A percentile compares a stretch with the other conserved stretches of the same genome.
These are phyloP conservation scores for Cladophialophora exuberans DNA, from an alignment of 2,329 filamentous ascomycete genomes.

Conservation along the genomic window DNA sequence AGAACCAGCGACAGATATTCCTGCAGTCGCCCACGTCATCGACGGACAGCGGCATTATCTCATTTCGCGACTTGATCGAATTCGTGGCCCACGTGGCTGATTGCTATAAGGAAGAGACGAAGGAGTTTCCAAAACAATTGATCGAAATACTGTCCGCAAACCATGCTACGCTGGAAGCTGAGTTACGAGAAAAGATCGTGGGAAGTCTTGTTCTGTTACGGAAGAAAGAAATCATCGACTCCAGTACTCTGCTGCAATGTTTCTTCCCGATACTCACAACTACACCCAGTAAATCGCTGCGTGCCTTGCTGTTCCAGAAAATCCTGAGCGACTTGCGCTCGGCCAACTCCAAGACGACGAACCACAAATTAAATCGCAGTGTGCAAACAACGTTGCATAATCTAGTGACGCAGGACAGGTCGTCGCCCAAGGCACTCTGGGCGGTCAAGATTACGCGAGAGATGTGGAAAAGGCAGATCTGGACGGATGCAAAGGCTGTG, in stretches of 20 bases:
- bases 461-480: conserved; percentile 94
- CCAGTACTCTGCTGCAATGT: conserved; percentile 78
- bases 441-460: conserved; percentile 94
- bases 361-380: conserved; percentile 90
- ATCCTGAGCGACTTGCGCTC: conserved; percentile 89
- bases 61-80: conserved; percentile 88
- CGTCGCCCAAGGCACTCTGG: conserved; percentile 88
- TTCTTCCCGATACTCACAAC: conserved; percentile 92
- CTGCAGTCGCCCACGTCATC: conserved; percentile 78
- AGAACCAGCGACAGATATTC: conserved; percentile 88
- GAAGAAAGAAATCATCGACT: conserved; percentile 91
- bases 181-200: conserved; percentile 92
- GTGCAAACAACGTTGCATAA: conserved; percentile 94
- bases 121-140: conserved; percentile 76
- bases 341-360: conserved; percentile 82
- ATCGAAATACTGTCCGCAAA: conserved; percentile 79
- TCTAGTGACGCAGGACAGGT: conserved; percentile 80
- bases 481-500: conserved; percentile 93
- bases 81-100: conserved; percentile 92
- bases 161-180: conserved; percentile 78
- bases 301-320: conserved; percentile 82
- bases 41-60: conserved; percentile 71
- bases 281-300: conserved; percentile 88
- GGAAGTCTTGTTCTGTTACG: conserved; percentile 83
- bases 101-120: conserved; percentile 82